Evolutionary conservation across 176 grass and related monocot genomes (phyloP).

Genomic region (Raddia guianensis): DNA sequence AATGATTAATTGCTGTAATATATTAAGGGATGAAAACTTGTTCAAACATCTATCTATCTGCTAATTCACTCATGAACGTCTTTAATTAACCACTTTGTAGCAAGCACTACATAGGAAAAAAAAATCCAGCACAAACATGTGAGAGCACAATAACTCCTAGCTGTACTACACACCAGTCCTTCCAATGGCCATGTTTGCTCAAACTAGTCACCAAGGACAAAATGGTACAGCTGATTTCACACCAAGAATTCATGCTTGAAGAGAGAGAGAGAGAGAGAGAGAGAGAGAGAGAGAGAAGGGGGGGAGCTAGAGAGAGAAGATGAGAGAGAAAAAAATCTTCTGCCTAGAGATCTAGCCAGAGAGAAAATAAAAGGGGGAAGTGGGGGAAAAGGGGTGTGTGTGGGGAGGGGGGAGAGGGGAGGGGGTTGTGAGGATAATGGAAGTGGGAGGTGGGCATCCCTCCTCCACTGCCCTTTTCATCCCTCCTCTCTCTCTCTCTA

Average conservation of each 20-base stretch:
- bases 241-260: conserved; percentile 41
- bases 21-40: too few relatives aligned
- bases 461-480: conserved; percentile 56
- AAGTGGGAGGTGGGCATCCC: conserved; percentile 81
- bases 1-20: too few relatives aligned
- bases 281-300: neutral
- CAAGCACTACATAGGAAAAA: neutral
- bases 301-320: neutral
- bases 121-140: neutral
- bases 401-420: too few relatives aligned
- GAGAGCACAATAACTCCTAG: conserved; percentile 25
- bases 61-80: neutral
- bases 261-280: conserved; percentile 32
- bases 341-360: conserved; percentile 42
- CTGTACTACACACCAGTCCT: conserved; percentile 27
- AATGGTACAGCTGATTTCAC: conserved; percentile 43
- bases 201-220: conserved; percentile 47
- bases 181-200: conserved; percentile 45
- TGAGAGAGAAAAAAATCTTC: conserved; percentile 31
- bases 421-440: conserved; percentile 72
- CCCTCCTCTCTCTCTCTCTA: conserved; percentile 17
- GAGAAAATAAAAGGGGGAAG: conserved; percentile 47
- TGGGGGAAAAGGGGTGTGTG: conserved; percentile 42
- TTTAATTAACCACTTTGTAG: neutral
- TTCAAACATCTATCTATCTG: too few relatives aligned